Conservation (phyloP, 768 basidiomycete genomes). For the Lactifluus subvellereus region DNA sequence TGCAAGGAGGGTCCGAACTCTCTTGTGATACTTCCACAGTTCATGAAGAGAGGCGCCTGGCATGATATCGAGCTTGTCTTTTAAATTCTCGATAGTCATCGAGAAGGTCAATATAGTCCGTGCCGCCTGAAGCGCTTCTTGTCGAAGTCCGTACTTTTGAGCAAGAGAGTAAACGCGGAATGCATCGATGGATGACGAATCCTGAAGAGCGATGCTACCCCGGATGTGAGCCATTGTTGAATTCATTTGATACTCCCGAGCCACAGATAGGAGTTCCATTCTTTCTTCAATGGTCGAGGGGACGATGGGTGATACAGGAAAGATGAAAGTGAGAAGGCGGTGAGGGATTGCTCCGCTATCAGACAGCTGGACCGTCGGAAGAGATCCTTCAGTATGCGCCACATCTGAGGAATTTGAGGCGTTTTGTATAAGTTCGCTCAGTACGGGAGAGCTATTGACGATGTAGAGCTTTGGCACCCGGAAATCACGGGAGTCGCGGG, state of each 20-base stretch:
- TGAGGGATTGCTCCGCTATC: neutral
- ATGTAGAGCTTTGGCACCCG: neutral
- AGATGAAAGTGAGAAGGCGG: conserved; percentile 11
- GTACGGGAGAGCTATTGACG: neutral
- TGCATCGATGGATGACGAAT: neutral
- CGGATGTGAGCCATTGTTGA: neutral
- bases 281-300: neutral
- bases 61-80: neutral
- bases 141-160: neutral
- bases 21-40: conserved; percentile 3
- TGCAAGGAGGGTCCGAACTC: too few species aligned
- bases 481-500: neutral
- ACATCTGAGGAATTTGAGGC: conserved; percentile 21
- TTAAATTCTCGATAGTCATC: neutral
- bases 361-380: neutral
- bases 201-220: neutral
- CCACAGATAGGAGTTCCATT: conserved; percentile 3
- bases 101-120: neutral
- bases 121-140: conserved; percentile 1
- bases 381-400: neutral
- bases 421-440: conserved; percentile 43
- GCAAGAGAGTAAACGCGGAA: neutral
- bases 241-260: conserved; percentile 2
- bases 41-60: neutral
- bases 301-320: neutral